phyloP scores from a whole-genome alignment of 768 basidiomycete species.

The Leccinum uliginosum region DNA sequence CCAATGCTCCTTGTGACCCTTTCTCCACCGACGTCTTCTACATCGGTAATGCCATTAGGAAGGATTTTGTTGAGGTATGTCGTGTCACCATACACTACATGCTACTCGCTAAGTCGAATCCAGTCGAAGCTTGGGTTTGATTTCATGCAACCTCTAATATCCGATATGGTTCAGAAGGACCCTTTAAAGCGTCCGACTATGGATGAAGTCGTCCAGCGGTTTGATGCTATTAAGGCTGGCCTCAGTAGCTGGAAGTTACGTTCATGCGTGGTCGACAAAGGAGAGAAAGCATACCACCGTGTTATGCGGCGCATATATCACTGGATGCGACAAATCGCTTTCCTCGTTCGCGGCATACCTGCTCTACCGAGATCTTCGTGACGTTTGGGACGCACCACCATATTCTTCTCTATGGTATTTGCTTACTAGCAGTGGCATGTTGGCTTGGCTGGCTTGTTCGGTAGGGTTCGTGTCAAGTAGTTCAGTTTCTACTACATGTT shows the following conservation, averaged over 20 bases:
- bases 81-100: too few relatives aligned
- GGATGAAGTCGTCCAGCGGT: conserved; percentile 24
- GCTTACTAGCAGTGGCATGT: too few relatives aligned
- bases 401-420: too few relatives aligned
- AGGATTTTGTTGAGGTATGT: too few relatives aligned
- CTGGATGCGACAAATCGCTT: conserved; percentile 22
- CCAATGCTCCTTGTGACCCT: background rate
- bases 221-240: background rate
- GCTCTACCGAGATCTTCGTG: conserved; percentile 13
- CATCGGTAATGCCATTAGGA: background rate
- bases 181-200: conserved; percentile 35
- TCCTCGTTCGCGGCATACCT: conserved; percentile 14
- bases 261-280: conserved; percentile 17
- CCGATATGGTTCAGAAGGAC: conserved; percentile 30
- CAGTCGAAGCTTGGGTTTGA: too few relatives aligned
- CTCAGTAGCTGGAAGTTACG: conserved; percentile 26
- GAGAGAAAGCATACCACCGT: background rate
- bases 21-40: background rate
- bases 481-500: too few relatives aligned
- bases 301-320: conserved; percentile 10
- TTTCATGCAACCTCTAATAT: conserved; percentile 18
- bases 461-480: too few relatives aligned
- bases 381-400: background rate
- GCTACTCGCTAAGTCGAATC: too few relatives aligned
- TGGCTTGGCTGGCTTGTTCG: too few relatives aligned